These are phyloP conservation scores for Balansia obtecta DNA, from an alignment of 2,329 filamentous ascomycete species.

Conservation along the genomic window DNA sequence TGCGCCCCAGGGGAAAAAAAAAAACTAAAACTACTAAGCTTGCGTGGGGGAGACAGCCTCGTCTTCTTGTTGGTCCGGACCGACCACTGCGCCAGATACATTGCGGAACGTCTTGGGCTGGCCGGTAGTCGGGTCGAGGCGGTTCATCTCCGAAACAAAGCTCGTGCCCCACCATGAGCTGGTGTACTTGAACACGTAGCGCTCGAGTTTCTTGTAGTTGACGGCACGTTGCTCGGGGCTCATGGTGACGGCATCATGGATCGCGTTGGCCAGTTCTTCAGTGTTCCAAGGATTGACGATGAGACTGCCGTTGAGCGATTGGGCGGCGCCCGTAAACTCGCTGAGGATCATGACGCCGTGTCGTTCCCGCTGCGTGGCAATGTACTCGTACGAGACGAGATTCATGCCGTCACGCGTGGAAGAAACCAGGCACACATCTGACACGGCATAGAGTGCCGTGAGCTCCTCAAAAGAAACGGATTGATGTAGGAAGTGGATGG, in stretches of 20 bases:
- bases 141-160: constrained; percentile 75
- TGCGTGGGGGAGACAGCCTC: constrained; percentile 5
- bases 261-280: constrained; percentile 82
- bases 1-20: too few relatives aligned
- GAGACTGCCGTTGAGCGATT: constrained; percentile 83
- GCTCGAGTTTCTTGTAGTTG: constrained; percentile 85
- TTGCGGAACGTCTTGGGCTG: constrained; percentile 29
- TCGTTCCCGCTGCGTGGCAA: constrained; percentile 79
- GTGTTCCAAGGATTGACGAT: constrained; percentile 99
- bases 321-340: constrained; percentile 91
- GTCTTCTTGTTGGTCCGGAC: constrained; percentile 6
- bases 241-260: constrained; percentile 96
- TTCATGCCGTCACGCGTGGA: constrained; percentile 99
- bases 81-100: constrained; percentile 26
- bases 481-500: constrained; percentile 97
- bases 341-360: constrained; percentile 92
- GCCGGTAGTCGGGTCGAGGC: constrained; percentile 28
- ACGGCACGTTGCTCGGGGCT: constrained; percentile 71
- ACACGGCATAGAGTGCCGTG: constrained; percentile 83
- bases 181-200: constrained; percentile 96
- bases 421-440: constrained; percentile 83
- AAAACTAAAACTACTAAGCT: neutral
- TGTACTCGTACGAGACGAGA: constrained; percentile 95
- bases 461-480: constrained; percentile 91
- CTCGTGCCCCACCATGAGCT: constrained; percentile 94